phyloP scores from a whole-genome alignment of 2,329 filamentous ascomycete species.

The Ophiostoma pallidulum region DNA sequence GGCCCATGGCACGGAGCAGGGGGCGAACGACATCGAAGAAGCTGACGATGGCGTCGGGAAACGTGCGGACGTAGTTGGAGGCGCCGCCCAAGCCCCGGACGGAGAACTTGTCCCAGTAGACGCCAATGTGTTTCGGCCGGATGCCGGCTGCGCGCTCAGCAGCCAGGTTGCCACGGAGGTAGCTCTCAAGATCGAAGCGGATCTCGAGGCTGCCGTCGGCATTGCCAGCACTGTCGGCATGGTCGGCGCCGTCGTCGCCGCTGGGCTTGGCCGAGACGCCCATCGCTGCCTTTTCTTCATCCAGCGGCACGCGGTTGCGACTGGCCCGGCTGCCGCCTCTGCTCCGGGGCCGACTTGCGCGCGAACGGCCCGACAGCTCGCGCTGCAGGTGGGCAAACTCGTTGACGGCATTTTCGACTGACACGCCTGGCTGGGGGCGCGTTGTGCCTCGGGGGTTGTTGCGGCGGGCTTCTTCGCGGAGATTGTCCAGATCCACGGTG shows the following conservation, averaged over 20 bases:
- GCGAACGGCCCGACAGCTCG: constrained; percentile 49
- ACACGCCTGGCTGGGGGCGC: constrained; percentile 40
- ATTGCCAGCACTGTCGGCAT: too few relatives aligned
- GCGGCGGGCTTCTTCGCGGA: constrained; percentile 32
- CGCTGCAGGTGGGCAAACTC: constrained; percentile 61
- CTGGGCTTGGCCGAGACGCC: not conserved
- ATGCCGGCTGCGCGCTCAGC: constrained; percentile 72
- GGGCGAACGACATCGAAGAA: constrained; percentile 69
- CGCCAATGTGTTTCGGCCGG: constrained; percentile 68
- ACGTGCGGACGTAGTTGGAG: constrained; percentile 64
- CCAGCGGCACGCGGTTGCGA: constrained; percentile 26
- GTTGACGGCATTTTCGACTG: constrained; percentile 56
- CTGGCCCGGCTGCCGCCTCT: constrained; percentile 36
- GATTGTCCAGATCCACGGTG: constrained; percentile 27
- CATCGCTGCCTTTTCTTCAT: constrained; percentile 47
- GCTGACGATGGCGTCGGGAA: constrained; percentile 65
- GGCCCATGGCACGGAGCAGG: constrained; percentile 51
- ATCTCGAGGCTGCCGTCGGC: constrained; percentile 37
- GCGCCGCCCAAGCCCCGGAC: constrained; percentile 67
- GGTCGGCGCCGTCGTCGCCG: constrained; percentile 25
- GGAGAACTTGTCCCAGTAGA: constrained; percentile 68
- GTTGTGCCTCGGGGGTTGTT: constrained; percentile 41
- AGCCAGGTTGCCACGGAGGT: constrained; percentile 60
- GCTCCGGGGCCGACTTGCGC: constrained; percentile 35
- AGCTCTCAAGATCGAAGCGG: constrained; percentile 66